phyloP scores from a whole-genome alignment of 2,329 filamentous ascomycete genomes.

The Ophiostoma himal-ulmi region DNA sequence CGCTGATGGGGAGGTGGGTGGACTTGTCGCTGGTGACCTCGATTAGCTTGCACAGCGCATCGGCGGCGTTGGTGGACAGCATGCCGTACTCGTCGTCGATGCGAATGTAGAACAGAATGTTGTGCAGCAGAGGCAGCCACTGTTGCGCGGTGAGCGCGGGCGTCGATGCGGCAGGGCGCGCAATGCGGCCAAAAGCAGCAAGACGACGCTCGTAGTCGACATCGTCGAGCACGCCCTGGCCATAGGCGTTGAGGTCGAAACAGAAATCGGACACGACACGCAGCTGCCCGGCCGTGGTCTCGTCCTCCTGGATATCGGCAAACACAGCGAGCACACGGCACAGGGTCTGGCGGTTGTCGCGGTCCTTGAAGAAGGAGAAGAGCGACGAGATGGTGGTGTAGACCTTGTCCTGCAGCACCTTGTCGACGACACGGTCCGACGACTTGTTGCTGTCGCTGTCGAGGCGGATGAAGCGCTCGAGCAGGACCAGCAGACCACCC shows the following conservation, averaged over 20 bases:
- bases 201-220: slow-evolving; percentile 82
- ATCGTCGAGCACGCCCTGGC: slow-evolving; percentile 66
- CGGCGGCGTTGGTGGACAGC: slow-evolving; percentile 70
- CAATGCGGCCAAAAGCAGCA: slow-evolving; percentile 67
- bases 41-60: slow-evolving; percentile 72
- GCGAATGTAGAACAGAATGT: slow-evolving; percentile 80
- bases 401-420: slow-evolving; percentile 56
- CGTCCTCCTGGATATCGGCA: slow-evolving; percentile 45
- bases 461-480: slow-evolving; percentile 72
- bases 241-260: slow-evolving; percentile 73
- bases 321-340: slow-evolving; percentile 68
- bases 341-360: slow-evolving; percentile 66
- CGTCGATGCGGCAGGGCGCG: slow-evolving; percentile 48
- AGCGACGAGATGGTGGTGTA: slow-evolving; percentile 72
- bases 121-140: slow-evolving; percentile 84
- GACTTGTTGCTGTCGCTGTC: slow-evolving; percentile 47
- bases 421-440: slow-evolving; percentile 16
- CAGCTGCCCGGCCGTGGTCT: slow-evolving; percentile 34
- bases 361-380: slow-evolving; percentile 86
- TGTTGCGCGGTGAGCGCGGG: slow-evolving; percentile 59
- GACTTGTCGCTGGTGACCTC: slow-evolving; percentile 50
- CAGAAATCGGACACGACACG: slow-evolving; percentile 64
- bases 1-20: slow-evolving; percentile 26
- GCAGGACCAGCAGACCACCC: slow-evolving; percentile 68
- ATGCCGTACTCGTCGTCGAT: slow-evolving; percentile 86